A percentile compares a stretch with the other conserved stretches of the same genome.
Evolutionary conservation across 139 green algal genomes (phyloP).

Genomic region (Astrephomene gubernaculifera): DNA sequence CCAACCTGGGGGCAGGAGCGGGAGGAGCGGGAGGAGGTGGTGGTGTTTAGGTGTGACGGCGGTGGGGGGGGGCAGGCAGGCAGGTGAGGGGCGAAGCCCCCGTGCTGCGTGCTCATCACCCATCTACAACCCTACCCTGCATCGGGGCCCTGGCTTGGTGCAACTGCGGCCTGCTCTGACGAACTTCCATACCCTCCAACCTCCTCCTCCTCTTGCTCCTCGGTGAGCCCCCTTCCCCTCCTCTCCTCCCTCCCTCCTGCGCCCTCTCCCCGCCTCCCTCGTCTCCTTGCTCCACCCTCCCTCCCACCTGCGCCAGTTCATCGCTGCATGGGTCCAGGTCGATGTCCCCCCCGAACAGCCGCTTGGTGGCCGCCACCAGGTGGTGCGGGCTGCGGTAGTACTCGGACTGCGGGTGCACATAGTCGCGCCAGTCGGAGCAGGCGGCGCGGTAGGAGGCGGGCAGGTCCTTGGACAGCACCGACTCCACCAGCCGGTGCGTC

Average conservation of each 20-base stretch:
- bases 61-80: no score
- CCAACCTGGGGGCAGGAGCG: no score
- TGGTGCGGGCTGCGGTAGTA: constrained; percentile 31
- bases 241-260: background rate
- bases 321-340: constrained; percentile 44
- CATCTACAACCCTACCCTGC: no score
- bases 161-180: no score
- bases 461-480: constrained; percentile 34
- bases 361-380: constrained; percentile 9
- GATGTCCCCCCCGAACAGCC: constrained; percentile 16
- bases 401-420: constrained; percentile 17
- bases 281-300: background rate
- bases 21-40: no score
- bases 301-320: constrained; percentile 42
- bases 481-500: constrained; percentile 36
- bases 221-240: background rate
- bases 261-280: background rate
- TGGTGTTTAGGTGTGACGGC: no score
- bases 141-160: no score
- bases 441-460: constrained; percentile 26
- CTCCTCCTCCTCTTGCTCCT: background rate
- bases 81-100: no score
- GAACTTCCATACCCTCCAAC: no score
- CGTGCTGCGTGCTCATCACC: no score
- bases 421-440: constrained; percentile 33